Evolutionary conservation across 495 filamentous ascomycete species (phyloP).

Genomic region (Niebla homalea): DNA sequence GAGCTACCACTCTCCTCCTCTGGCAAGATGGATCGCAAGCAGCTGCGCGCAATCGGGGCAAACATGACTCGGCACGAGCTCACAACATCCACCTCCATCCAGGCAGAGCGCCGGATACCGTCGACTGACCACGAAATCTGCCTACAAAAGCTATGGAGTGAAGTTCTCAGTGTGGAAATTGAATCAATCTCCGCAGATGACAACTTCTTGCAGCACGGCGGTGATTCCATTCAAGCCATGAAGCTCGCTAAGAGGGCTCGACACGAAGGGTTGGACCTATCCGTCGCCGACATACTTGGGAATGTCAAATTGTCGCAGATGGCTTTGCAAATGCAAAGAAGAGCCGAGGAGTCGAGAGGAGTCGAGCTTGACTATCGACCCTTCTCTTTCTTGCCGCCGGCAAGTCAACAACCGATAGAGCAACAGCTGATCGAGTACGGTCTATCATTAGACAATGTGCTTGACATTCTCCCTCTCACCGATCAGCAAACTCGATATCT

Average conservation of each 20-base stretch:
- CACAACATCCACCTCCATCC: constrained; percentile 14
- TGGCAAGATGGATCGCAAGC: constrained; percentile 26
- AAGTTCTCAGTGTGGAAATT: constrained; percentile 25
- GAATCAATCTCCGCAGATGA: constrained; percentile 29
- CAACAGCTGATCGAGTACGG: no score
- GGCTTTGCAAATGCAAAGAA: no score
- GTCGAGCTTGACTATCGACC: no score
- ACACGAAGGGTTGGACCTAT: neutral
- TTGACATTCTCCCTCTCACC: no score
- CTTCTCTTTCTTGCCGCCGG: no score
- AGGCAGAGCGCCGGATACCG: constrained; percentile 11
- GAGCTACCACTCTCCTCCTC: constrained; percentile 24
- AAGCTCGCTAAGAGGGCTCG: constrained; percentile 14
- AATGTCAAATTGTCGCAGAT: no score
- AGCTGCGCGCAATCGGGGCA: constrained; percentile 19
- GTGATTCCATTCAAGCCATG: constrained; percentile 36
- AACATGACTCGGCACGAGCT: constrained; percentile 21
- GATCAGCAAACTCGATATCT: no score
- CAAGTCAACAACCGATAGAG: no score
- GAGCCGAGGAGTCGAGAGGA: no score
- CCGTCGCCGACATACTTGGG: constrained; percentile 3
- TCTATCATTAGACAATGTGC: no score
- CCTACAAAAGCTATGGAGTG: constrained; percentile 33
- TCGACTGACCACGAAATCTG: constrained; percentile 25
- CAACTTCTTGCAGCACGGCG: constrained; percentile 35